Evolutionary conservation across 495 filamentous ascomycete species (phyloP), one percentile per base, ranked within the genome.

Genomic region (Aspergillus bridgeri): DNA sequence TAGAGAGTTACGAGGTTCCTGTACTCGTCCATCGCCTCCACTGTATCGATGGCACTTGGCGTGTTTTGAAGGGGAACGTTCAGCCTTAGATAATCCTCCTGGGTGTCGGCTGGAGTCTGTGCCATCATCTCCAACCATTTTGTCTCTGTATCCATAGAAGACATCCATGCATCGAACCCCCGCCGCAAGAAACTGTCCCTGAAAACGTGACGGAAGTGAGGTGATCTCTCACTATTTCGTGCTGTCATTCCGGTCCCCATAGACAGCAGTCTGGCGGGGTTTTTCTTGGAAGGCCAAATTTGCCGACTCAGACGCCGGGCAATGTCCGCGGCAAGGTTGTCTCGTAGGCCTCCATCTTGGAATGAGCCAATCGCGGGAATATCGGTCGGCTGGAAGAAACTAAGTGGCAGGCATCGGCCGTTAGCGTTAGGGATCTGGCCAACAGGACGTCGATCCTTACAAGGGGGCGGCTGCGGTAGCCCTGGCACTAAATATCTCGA

Each of bases 301-400:
- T 65, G 54, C 33, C 42, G 22, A 38, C 51, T 57, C 3, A 64
- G 22, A 18, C 56, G 44, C 13, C 27, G n/a, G 7, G 58, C 56
- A 49, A 68, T 58, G 20, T 59, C 58, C 4, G 56, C 57, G 19
- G 63, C 60, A 54, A 65, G 60, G 29, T 68, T 68, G 43, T 68
- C 33, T 13, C 56, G 56, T 23, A 68, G 54, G 9, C 60, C 63
- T 13, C 65, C 60, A 57, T 65, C 60, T 46, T 68, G 58, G 33
- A 68, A 65, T 51, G 63, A 59, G 48, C 63, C 58, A 1, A 63
- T 59, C 0, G 43, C 54, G 11, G 53, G 59, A 33, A 65, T 45
- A 52, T 61, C 38, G 3, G 42, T 53, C 0, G 57, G 57, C 1
- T 54, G 59, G 58, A 70, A 70, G 23, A 61, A 60, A 22, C 62